phyloP scores from a whole-genome alignment of 2,329 filamentous ascomycete species.

The Cordyceps fumosorosea region DNA sequence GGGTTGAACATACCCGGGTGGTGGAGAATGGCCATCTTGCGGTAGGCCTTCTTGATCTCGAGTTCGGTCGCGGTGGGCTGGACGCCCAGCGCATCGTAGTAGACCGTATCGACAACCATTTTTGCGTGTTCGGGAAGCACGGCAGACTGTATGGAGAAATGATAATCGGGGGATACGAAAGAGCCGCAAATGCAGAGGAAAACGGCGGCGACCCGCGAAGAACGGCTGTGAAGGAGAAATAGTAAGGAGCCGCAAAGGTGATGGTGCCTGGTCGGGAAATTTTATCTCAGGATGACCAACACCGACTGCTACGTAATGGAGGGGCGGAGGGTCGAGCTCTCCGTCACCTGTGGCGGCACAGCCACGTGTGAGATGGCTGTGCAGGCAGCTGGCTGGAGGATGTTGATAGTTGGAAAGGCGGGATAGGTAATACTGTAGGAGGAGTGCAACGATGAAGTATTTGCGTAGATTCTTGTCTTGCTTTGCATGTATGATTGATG shows the following conservation, averaged over 20 bases:
- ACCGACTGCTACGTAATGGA: conserved; percentile 28
- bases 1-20: conserved; percentile 62
- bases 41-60: conserved; percentile 95
- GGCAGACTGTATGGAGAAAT: background rate
- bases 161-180: conserved; percentile 2
- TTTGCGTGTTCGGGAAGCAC: conserved; percentile 21
- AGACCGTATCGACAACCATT: conserved; percentile 85
- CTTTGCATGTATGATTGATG: no score
- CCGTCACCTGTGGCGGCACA: conserved; percentile 6
- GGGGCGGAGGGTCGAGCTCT: conserved; percentile 22
- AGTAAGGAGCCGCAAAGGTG: background rate
- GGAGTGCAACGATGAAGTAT: no score
- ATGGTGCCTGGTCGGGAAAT: conserved; percentile 15
- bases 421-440: no score
- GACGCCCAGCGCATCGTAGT: conserved; percentile 84
- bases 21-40: conserved; percentile 88
- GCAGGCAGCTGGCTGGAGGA: background rate
- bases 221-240: background rate
- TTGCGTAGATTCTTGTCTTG: no score
- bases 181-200: background rate
- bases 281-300: conserved; percentile 14
- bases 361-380: conserved; percentile 8
- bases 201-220: background rate
- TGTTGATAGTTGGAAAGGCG: background rate
- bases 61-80: conserved; percentile 78